These are phyloP conservation scores for Fusarium albidum DNA, from an alignment of 2,329 filamentous ascomycete genomes.

Conservation along the genomic window DNA sequence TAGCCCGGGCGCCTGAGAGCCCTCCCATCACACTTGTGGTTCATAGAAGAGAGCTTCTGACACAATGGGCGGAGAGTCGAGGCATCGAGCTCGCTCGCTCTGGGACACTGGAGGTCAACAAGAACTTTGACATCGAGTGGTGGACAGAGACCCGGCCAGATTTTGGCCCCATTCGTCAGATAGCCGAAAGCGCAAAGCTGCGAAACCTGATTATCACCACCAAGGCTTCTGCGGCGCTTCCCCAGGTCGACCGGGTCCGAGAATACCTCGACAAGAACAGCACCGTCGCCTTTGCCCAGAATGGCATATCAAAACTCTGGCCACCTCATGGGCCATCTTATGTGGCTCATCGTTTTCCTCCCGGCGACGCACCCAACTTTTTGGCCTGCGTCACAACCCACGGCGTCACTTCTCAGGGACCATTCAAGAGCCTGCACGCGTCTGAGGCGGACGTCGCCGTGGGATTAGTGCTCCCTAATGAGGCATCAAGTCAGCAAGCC, in stretches of 20 bases:
- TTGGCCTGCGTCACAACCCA: conserved; percentile 71
- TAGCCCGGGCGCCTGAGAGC: conserved; percentile 65
- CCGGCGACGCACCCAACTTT: conserved; percentile 67
- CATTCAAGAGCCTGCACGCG: conserved; percentile 62
- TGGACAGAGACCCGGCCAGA: conserved; percentile 57
- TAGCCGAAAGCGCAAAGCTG: conserved; percentile 57
- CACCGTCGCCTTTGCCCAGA: conserved; percentile 86
- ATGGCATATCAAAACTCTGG: conserved; percentile 80
- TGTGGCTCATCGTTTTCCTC: conserved; percentile 49
- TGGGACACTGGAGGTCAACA: conserved; percentile 42
- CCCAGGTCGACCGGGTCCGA: conserved; percentile 65
- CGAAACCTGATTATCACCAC: conserved; percentile 80
- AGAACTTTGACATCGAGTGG: conserved; percentile 60
- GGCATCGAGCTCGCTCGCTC: conserved; percentile 56
- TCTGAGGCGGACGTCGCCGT: conserved; percentile 58
- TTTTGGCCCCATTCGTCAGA: conserved; percentile 49
- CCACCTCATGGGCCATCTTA: conserved; percentile 59
- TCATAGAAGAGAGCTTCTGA: conserved; percentile 63
- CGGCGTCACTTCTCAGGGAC: conserved; percentile 59
- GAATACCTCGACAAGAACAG: conserved; percentile 69
- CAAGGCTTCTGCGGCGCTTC: conserved; percentile 75
- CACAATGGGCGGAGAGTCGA: conserved; percentile 54
- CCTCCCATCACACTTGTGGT: conserved; percentile 85
- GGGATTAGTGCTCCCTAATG: conserved; percentile 53
- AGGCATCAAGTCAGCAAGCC: conserved; percentile 17